Evolutionary conservation across 2,329 filamentous ascomycete species (phyloP).

Genomic region (Sporothrix euskadiensis): DNA sequence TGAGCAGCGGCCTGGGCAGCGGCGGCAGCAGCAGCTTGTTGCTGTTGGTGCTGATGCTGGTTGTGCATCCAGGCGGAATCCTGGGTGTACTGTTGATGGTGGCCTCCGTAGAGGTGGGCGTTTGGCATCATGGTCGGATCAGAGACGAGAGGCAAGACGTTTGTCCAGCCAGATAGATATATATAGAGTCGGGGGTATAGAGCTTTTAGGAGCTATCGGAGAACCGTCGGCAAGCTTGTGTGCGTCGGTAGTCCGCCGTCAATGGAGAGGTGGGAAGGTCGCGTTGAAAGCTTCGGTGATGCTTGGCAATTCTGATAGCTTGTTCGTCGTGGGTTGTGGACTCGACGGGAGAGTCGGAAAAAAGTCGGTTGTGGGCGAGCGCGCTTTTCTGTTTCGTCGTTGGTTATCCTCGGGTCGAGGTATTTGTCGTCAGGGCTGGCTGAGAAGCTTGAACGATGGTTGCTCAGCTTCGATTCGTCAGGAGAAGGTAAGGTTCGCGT

Average conservation of each 20-base stretch:
- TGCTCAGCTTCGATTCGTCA: background rate
- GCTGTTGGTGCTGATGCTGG: conserved; percentile 58
- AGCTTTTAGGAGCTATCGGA: background rate
- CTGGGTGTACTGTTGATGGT: conserved; percentile 67
- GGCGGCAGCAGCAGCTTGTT: conserved; percentile 52
- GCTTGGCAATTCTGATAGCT: background rate
- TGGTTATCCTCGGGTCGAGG: background rate
- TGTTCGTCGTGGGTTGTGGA: background rate
- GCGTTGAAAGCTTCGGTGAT: background rate
- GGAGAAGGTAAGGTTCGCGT: background rate
- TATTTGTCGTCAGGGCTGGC: background rate
- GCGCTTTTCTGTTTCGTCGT: background rate
- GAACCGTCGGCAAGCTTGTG: conserved; percentile 8
- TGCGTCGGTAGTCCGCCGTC: background rate
- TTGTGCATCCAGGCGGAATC: conserved; percentile 69
- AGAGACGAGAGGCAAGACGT: background rate
- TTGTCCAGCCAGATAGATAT: background rate
- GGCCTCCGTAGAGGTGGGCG: conserved; percentile 65
- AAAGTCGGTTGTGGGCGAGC: background rate
- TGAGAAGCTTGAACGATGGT: background rate
- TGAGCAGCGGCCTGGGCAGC: conserved; percentile 37
- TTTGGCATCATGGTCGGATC: conserved; percentile 57
- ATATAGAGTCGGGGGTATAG: background rate
- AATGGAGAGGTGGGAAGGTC: background rate
- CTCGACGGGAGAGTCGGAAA: background rate